Evolutionary conservation across 345 rosid genomes (phyloP).

Genomic region (Cardamine occulta): DNA sequence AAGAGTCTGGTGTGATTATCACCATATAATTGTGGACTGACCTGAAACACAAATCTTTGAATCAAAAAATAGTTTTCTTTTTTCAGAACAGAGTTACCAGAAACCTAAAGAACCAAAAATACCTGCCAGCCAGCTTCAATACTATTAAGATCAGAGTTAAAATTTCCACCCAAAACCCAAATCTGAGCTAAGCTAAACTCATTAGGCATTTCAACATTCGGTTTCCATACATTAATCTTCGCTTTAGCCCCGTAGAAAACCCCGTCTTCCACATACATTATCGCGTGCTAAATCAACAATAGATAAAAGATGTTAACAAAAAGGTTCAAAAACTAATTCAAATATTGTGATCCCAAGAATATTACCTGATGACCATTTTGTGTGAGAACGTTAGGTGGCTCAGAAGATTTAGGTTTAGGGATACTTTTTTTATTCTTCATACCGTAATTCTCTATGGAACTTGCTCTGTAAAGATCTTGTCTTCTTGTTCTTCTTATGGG

Average conservation of each 20-base stretch:
- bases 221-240: conserved; percentile 76
- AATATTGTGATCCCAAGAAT: not conserved
- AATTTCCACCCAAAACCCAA: conserved; percentile 76
- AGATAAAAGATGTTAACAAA: not conserved
- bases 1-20: conserved; percentile 69
- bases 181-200: conserved; percentile 77
- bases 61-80: not conserved
- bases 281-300: conserved; percentile 55
- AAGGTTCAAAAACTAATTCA: not conserved
- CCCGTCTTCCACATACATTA: conserved; percentile 68
- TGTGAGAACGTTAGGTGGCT: conserved; percentile 68
- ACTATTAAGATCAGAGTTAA: conserved; percentile 71
- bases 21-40: conserved; percentile 73
- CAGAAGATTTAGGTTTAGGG: conserved; percentile 57
- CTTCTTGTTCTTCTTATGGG: conserved; percentile 62
- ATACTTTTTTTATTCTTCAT: conserved; percentile 55
- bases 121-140: conserved; percentile 91
- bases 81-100: not conserved
- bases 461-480: conserved; percentile 60
- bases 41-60: conserved; percentile 49
- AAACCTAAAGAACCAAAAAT: not conserved
- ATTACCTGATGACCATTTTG: conserved; percentile 56
- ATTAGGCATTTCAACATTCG: conserved; percentile 63
- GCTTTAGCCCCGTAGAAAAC: conserved; percentile 74
- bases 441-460: conserved; percentile 56